These are phyloP conservation scores for Phyllosticta citriasiana DNA, from an alignment of 2,329 filamentous ascomycete species.

Conservation along the genomic window DNA sequence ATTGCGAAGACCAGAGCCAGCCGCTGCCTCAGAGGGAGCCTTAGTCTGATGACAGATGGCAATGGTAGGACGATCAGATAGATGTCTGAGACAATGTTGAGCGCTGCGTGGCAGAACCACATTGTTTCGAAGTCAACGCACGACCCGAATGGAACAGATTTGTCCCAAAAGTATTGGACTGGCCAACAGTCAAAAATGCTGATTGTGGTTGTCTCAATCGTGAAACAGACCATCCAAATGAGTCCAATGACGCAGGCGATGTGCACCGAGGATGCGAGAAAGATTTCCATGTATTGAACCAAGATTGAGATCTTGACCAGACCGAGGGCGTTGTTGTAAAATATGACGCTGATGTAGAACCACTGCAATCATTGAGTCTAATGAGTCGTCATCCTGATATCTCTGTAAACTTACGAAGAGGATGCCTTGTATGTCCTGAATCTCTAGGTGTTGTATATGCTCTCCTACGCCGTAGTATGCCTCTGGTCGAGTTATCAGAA, in stretches of 20 bases:
- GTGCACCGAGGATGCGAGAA: slow-evolving; percentile 18
- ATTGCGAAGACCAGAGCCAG: slow-evolving; percentile 23
- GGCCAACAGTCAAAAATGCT: slow-evolving; percentile 22
- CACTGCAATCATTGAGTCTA: not conserved
- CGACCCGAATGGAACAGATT: not conserved
- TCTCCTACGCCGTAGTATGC: slow-evolving; percentile 2
- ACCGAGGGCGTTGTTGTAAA: slow-evolving; percentile 24
- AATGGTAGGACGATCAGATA: slow-evolving; percentile 23
- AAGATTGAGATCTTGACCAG: slow-evolving; percentile 25
- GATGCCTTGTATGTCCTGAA: not conserved
- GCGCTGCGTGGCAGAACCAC: slow-evolving; percentile 22
- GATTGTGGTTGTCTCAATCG: slow-evolving; percentile 19
- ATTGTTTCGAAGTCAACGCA: slow-evolving; percentile 19
- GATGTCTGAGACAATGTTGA: slow-evolving; percentile 24
- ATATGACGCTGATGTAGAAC: slow-evolving; percentile 23
- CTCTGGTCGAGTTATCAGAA: not conserved
- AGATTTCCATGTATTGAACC: slow-evolving; percentile 25
- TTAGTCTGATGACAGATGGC: slow-evolving; percentile 21
- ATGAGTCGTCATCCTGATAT: not conserved
- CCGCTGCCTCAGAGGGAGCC: slow-evolving; percentile 21
- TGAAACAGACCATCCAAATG: slow-evolving; percentile 15
- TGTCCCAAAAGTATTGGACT: slow-evolving; percentile 20
- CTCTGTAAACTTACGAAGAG: not conserved
- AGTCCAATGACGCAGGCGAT: slow-evolving; percentile 18
- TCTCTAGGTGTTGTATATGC: slow-evolving; percentile 1